Conservation (phyloP, 2,329 filamentous ascomycete species). For the Cordyceps tenuipes region DNA sequence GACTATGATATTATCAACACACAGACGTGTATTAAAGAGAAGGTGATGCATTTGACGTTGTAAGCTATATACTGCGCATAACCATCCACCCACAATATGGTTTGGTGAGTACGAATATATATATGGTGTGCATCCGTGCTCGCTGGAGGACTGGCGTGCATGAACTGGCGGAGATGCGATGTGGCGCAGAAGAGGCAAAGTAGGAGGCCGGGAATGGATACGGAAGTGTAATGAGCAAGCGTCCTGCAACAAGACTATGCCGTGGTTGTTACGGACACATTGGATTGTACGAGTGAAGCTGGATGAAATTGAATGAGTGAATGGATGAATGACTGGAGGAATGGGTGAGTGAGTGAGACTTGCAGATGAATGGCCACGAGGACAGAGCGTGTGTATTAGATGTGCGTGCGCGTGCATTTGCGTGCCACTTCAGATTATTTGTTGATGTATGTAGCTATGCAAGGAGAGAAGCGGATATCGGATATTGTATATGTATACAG, state of each 20-base stretch:
- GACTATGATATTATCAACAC: not conserved
- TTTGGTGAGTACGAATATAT: too few species aligned
- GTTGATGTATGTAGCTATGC: not conserved
- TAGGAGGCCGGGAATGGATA: not conserved
- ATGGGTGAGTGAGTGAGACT: not conserved
- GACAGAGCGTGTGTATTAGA: too few species aligned
- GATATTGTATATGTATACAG: too few species aligned
- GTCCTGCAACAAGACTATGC: too few species aligned
- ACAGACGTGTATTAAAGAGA: not conserved
- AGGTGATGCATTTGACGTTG: not conserved
- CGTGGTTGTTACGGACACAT: too few species aligned
- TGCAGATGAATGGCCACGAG: not conserved
- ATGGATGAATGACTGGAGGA: not conserved
- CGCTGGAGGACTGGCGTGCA: not conserved
- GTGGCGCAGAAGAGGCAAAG: not conserved
- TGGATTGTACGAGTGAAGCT: not conserved
- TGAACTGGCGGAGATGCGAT: constrained; percentile 4
- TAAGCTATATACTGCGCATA: not conserved
- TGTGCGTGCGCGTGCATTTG: not conserved
- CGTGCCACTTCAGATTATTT: not conserved
- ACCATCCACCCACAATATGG: too few species aligned
- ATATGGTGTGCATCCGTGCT: not conserved
- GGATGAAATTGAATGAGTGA: not conserved
- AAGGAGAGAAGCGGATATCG: too few species aligned
- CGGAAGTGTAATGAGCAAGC: too few species aligned